phyloP scores from a whole-genome alignment of 2,329 filamentous ascomycete species.

The Thielaviopsis euricoi region DNA sequence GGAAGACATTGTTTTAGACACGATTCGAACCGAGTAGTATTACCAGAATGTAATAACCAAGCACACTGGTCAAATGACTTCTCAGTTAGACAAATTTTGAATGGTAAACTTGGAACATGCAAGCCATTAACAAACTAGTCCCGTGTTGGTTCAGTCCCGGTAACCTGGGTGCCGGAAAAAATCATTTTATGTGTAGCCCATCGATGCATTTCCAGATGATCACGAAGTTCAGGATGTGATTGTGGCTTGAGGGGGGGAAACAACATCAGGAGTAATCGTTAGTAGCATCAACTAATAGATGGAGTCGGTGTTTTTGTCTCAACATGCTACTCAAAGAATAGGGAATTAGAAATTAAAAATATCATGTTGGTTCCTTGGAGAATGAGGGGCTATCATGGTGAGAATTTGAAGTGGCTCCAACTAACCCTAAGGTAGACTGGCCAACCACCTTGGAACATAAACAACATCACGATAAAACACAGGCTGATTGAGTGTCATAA shows the following conservation, averaged over 20 bases:
- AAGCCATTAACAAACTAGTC: neutral
- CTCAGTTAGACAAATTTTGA: neutral
- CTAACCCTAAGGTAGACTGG: neutral
- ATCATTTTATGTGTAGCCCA: neutral
- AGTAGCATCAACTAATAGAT: neutral
- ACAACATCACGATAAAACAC: too few species aligned
- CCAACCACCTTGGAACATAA: too few species aligned
- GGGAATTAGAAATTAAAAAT: neutral
- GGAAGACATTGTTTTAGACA: neutral
- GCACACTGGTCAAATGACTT: neutral
- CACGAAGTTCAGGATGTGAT: neutral
- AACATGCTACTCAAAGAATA: neutral
- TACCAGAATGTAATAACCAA: neutral
- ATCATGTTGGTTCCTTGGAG: too few species aligned
- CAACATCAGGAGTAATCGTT: too few species aligned
- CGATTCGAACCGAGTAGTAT: neutral
- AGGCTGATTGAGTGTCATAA: too few species aligned
- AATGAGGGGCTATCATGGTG: neutral
- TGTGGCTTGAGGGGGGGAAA: neutral
- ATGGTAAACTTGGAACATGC: neutral
- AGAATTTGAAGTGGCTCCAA: too few species aligned
- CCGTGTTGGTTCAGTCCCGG: neutral
- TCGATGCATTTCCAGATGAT: too few species aligned
- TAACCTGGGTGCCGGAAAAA: neutral
- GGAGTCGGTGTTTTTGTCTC: neutral